Evolutionary conservation across 805 yeast genomes (phyloP).

Genomic region (Barnettozyma vustinii): DNA sequence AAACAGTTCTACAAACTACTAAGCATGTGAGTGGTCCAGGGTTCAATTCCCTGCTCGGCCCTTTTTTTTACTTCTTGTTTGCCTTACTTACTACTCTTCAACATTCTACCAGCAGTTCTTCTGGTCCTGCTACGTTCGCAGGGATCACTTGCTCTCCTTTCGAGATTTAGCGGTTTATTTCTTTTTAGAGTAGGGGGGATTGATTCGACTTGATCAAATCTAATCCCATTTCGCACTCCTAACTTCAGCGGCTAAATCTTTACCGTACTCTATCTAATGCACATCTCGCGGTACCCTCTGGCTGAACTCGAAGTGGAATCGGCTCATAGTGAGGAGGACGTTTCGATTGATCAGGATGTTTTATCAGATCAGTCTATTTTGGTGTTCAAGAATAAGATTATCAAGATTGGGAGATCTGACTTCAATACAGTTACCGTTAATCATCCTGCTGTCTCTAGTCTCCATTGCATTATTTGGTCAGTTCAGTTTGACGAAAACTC

Average conservation of each 20-base stretch:
- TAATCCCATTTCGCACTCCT: too few species aligned
- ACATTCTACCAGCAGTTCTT: too few species aligned
- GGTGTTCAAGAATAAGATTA: slow-evolving; percentile 27
- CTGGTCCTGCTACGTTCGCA: too few species aligned
- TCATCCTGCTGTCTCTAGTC: slow-evolving; percentile 37
- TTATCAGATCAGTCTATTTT: slow-evolving; percentile 13
- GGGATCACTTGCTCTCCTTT: too few species aligned
- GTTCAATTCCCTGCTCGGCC: slow-evolving; percentile 32
- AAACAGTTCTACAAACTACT: slow-evolving; percentile 10
- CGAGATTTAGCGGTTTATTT: too few species aligned
- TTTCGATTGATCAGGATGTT: neutral
- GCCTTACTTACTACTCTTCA: too few species aligned
- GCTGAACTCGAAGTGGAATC: slow-evolving; percentile 1
- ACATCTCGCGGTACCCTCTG: neutral
- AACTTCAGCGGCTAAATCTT: neutral
- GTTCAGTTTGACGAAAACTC: slow-evolving; percentile 44
- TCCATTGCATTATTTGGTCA: slow-evolving; percentile 46
- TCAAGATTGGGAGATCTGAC: slow-evolving; percentile 40
- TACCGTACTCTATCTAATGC: too few species aligned
- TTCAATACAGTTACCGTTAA: slow-evolving; percentile 29
- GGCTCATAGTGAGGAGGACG: neutral
- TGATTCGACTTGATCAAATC: too few species aligned
- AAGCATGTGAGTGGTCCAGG: slow-evolving; percentile 30
- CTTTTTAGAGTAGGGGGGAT: too few species aligned
- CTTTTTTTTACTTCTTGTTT: too few species aligned